A percentile compares a stretch with the other conserved stretches of the same genome.
Evolutionary conservation across 164 flowering plant species (phyloP).

Genomic region (Chimonanthus salicifolius): DNA sequence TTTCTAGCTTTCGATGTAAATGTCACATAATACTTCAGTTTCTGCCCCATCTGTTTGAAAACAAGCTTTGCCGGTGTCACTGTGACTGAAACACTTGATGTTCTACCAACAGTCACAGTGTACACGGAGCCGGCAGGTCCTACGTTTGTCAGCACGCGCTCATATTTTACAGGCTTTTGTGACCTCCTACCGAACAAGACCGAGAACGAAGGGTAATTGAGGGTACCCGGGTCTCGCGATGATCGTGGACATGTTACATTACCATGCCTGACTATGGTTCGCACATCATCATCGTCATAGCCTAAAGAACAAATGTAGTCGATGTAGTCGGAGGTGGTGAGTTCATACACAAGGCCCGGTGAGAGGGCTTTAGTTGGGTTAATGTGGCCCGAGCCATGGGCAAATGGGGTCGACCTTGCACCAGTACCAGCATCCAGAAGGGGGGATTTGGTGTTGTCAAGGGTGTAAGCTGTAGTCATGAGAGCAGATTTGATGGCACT

Average conservation of each 20-base stretch:
- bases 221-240: background rate
- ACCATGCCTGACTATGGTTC: background rate
- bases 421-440: background rate
- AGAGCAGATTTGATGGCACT: conserved; percentile 11
- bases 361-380: background rate
- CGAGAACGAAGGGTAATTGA: conserved; percentile 9
- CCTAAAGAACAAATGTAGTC: conserved; percentile 6
- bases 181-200: background rate
- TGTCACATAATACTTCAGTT: too few relatives aligned
- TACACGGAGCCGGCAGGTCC: background rate
- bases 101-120: too few relatives aligned
- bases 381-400: conserved; percentile 6
- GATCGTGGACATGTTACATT: background rate
- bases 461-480: conserved; percentile 3
- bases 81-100: too few relatives aligned
- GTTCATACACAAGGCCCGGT: conserved; percentile 7
- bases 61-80: too few relatives aligned
- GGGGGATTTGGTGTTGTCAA: background rate
- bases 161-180: background rate
- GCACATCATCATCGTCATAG: background rate
- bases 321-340: background rate
- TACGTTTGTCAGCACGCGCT: background rate
- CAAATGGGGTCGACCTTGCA: background rate
- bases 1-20: too few relatives aligned
- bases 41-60: too few relatives aligned